Conservation (phyloP, 1,284 basidiomycete species). For the Ustilago bromivora region DNA sequence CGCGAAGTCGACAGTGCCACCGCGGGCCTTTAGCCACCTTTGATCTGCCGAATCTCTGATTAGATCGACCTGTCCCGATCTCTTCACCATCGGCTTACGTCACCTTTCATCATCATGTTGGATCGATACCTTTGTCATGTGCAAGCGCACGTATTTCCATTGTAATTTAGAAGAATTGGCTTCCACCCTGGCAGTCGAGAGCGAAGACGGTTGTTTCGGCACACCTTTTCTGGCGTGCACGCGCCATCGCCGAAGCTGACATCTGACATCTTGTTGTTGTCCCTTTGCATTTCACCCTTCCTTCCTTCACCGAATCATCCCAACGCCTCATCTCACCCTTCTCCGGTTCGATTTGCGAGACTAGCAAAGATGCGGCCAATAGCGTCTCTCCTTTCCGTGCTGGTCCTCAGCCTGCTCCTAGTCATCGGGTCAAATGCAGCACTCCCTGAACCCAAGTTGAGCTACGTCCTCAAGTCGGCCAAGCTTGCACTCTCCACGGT, state of each 20-base stretch:
- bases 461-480: constrained; percentile 49
- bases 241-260: constrained; percentile 27
- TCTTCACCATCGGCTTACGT: too few species aligned
- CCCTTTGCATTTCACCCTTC: not conserved
- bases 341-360: not conserved
- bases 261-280: too few species aligned
- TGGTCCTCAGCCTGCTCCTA: constrained; percentile 24
- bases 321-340: too few species aligned
- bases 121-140: too few species aligned
- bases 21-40: too few species aligned
- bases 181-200: constrained; percentile 24
- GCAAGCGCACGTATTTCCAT: constrained; percentile 9
- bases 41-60: too few species aligned
- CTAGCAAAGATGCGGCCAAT: constrained; percentile 30
- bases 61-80: too few species aligned
- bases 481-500: constrained; percentile 50
- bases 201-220: not conserved
- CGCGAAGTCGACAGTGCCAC: too few species aligned
- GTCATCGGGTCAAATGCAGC: constrained; percentile 30
- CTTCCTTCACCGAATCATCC: not conserved
- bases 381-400: constrained; percentile 5
- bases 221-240: constrained; percentile 20
- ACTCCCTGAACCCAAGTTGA: constrained; percentile 40
- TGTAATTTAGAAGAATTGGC: constrained; percentile 14
- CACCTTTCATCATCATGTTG: too few species aligned